Base-by-base conservation (phyloP, 257 asterid genomes). In the Dorcoceras hygrometricum region DNA sequence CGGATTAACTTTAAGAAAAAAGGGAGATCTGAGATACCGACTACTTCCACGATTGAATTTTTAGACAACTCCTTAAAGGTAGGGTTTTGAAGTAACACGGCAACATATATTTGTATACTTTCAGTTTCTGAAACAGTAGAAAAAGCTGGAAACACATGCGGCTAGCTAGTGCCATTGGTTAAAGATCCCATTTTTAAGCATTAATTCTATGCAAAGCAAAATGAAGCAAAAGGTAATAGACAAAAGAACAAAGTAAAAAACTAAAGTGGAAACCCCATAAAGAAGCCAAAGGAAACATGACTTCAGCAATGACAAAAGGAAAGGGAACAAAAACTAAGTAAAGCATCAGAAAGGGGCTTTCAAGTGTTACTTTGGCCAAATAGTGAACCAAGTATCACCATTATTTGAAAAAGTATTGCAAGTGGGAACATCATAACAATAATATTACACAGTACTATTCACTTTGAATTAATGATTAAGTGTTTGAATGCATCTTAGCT, bases 271-370 rank as follows among this genome's bases (percentile, higher is more conserved):
- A 76, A 65, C 65, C 67, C 72, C 60, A 53, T 68, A 57, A 70
- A 74, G 80, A 78, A 59, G 59, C 71, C 71, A 68, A 75, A 69
- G 78, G 55, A 65, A 43, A 70, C 60, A 75, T 80, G 83, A 72
- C 86, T 69, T 80, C 73, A 81, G 65, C 77, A 9, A 59, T 55
- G 60, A 23, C 68, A 79, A 75, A 70, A 46, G 54, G 57, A 39
- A 48, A 23, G 43, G 60, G 57, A 62, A 71, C 63, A 56, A 61
- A 67, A 65, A 16, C 18, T 43, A 69, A 68, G 22, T 55, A 65
- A 62, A 72, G 79, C 50, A 19, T 57, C 46, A 57, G 66, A 78
- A 75, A 80, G 84, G 67, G 60, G 72, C 84, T 82, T 84, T 76
- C 76, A 14, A 46, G 8, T 18, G 60, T 64, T 31, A 66, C 83